Evolutionary conservation across 2,329 filamentous ascomycete species (phyloP), one percentile per base, ranked within the genome.

Genomic region (Neopestalotiopsis clavispora): DNA sequence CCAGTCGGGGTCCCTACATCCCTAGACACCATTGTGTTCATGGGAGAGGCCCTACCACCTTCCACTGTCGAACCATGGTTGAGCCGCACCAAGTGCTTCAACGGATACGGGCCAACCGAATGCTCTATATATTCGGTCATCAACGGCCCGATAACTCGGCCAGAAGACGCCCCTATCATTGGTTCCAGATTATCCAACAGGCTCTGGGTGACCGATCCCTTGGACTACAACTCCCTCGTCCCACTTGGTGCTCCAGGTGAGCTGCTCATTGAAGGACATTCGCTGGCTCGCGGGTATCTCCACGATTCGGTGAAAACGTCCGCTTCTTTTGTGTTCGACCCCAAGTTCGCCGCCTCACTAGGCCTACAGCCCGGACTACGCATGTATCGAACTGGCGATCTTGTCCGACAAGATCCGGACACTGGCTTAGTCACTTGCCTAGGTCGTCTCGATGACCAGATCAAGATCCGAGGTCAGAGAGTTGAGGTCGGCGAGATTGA

Each of bases 261-360:
- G 68, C 73, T 84, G 0, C 57, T 82, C 3, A 72, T 84, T 1
- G 80, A 83, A 71, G 82, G 82, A 0, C 74, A 75, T 1, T 73
- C 74, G 4, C 68, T 79, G 4, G 64, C 64, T 23, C 64, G 64
- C 14, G 13, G 14, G 14, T 86, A 86, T 68, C 73, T 84, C 34
- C 82, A 84, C 67, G 80, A 84, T 49, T 74, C 75, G 0, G 73
- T 77, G 49, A 83, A 83, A 68, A 85, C 83, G 0, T 74, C 75
- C 28, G 80, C 79, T 32, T 76, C 78, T 1, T 86, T 85, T 64
- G 80, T 85, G 52, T 74, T 76, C 28, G 75, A 81, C 65, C 82
- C 80, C 28, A 67, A 69, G 1, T 84, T 80, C 81, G 10, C 10
- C 62, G 6, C 17, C 4, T 28, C 28, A 40, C 62, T 52, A 5